Evolutionary conservation across 305 asterid genomes (phyloP).

Genomic region (Euphrasia arctica): DNA sequence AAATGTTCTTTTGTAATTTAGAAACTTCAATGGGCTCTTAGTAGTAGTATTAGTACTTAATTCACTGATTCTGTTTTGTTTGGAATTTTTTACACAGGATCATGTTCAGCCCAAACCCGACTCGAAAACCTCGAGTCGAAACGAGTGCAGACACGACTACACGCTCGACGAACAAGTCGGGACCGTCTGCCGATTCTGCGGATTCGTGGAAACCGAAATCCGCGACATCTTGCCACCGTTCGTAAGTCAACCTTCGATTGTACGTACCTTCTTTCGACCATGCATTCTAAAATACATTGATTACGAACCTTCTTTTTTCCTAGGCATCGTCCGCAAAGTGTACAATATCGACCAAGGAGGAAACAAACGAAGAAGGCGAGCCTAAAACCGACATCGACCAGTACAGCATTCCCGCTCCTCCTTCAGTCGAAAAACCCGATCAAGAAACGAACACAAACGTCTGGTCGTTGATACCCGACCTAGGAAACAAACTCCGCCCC

Average conservation of each 20-base stretch:
- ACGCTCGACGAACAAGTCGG: slow-evolving; percentile 11
- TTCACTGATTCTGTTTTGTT: neutral
- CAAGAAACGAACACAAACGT: neutral
- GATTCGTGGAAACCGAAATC: neutral
- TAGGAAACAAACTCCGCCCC: neutral
- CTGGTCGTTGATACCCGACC: slow-evolving; percentile 1
- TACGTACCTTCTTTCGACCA: neutral
- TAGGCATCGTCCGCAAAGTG: neutral
- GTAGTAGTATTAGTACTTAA: too few species aligned
- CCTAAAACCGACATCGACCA: neutral
- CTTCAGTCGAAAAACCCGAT: neutral
- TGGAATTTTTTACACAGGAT: slow-evolving; percentile 34
- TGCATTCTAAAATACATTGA: neutral
- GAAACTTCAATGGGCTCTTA: too few species aligned
- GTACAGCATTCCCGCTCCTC: neutral
- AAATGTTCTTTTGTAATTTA: too few species aligned
- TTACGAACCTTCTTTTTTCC: neutral
- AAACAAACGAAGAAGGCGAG: neutral
- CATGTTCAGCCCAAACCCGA: slow-evolving; percentile 29
- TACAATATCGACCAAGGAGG: neutral
- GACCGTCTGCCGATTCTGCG: neutral
- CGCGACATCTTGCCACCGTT: slow-evolving; percentile 7
- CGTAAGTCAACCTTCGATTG: neutral
- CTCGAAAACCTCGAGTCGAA: slow-evolving; percentile 31
- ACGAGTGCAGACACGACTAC: slow-evolving; percentile 66